Percentiles rank a stretch among this genome's conserved stretches.
Evolutionary conservation across 2,329 filamentous ascomycete genomes (phyloP).

Genomic region (Cladosporium oxysporum): DNA sequence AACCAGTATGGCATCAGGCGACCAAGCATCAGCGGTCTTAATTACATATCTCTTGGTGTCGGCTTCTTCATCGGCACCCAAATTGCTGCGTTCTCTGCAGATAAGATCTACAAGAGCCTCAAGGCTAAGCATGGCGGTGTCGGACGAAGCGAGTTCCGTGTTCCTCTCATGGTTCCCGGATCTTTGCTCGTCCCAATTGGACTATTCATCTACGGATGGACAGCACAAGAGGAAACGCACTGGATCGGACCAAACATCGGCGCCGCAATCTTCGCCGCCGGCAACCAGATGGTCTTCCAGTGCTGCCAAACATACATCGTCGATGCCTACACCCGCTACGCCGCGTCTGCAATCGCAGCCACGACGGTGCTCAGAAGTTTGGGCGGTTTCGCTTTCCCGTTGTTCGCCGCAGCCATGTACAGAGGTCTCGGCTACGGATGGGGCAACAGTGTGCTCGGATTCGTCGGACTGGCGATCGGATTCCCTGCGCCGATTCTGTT

Average conservation of each 20-base stretch:
- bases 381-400: slow-evolving; percentile 60
- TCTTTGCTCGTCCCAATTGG: slow-evolving; percentile 56
- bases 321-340: slow-evolving; percentile 53
- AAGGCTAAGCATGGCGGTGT: slow-evolving; percentile 41
- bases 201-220: slow-evolving; percentile 62
- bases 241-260: slow-evolving; percentile 65
- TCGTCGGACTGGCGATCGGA: slow-evolving; percentile 56
- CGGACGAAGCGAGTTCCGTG: slow-evolving; percentile 46
- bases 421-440: slow-evolving; percentile 49
- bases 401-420: slow-evolving; percentile 60
- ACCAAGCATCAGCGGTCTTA: slow-evolving; percentile 38
- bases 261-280: slow-evolving; percentile 55
- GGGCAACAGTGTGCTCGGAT: slow-evolving; percentile 58
- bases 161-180: slow-evolving; percentile 58
- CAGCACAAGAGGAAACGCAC: slow-evolving; percentile 53
- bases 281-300: slow-evolving; percentile 59
- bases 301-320: slow-evolving; percentile 65
- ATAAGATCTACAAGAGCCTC: slow-evolving; percentile 40
- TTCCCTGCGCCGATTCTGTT: slow-evolving; percentile 51
- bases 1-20: slow-evolving; percentile 30
- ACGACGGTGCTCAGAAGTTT: slow-evolving; percentile 58
- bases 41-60: slow-evolving; percentile 55
- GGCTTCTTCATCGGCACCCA: slow-evolving; percentile 61
- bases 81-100: slow-evolving; percentile 41
- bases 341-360: slow-evolving; percentile 55